Base-by-base conservation (phyloP, 768 basidiomycete genomes). In the Cyclocybe cylindracea region DNA sequence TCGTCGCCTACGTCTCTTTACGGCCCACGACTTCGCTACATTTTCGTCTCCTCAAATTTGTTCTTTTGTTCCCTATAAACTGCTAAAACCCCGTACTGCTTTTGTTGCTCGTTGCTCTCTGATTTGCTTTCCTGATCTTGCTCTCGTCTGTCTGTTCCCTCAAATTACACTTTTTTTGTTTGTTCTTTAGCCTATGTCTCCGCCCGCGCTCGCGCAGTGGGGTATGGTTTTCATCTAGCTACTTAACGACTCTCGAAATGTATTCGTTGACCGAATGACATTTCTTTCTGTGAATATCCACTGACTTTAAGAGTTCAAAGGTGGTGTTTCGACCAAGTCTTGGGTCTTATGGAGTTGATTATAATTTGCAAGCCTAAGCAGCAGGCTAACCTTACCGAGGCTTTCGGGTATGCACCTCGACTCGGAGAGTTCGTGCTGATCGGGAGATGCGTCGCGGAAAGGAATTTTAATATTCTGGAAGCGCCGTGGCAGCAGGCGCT, bases 191-290 rank as follows among this genome's bases (percentile, higher is more conserved):
- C 37, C 4, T 48, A 19, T 43, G 33, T 44, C 33, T 39, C n/a
- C n/a, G 19, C 24, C 5, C 44, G 11, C 38, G 14, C 24, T 18
- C 24, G 24, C 24, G 24, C 18, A 16, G 37, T 41, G 43, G 38
- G 39, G 5, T 24, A 18, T 16, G 16, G 18, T 16, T 44, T 35
- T 55, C 4, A 16, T 11, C 34, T 46, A 35, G 7, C 29, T 32
- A 16, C 16, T 16, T 16, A 14, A 16, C 5, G 4, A 34, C 11
- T 3, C 29, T 10, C 40, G 18, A 35, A 11, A 35, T 46, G 53
- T 55, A 46, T 55, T 55, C 48, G 53, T 55, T 33, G 53, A 55
- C 7, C 48, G 48, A 50, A 55, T 41, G 29, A 35, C 10, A 49
- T 8, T 36, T 36, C 37, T 32, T 37, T 29, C 31, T 35, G 10